Evolutionary conservation across 768 basidiomycete genomes (phyloP), one percentile per base, ranked within the genome.

Genomic region (Tylopilus felleus): DNA sequence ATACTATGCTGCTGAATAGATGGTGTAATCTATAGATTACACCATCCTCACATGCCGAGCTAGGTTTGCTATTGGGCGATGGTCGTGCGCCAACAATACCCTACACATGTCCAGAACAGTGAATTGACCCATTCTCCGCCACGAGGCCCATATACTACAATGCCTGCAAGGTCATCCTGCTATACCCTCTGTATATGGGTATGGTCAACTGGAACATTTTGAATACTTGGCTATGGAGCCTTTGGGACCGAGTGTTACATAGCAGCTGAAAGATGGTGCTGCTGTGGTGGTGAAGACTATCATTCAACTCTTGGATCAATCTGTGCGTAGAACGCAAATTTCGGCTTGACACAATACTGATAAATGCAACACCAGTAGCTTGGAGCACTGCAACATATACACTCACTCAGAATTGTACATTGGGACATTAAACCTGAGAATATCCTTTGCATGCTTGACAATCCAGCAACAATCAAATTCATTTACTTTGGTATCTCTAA

Each of bases 401-500:
- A 44, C 25, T 51, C 50, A 6, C 33, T 36, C 41, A 42, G 42
- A n/a, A 36, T 51, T 9, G 19, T 51, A n/a, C 42, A 51, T 44
- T 23, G 50, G 8, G 50, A 51, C 6, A 51, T 51, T 12, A 51
- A 44, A 17, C 50, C 50, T 4, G 42, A 51, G 8, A 51, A 51
- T 16, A 25, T 51, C n/a, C 50, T 51, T 36, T 51, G 50, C 42
- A 2, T 33, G 9, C 42, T 44, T 13, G 23, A 51, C 33, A 42
- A 51, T 36, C 50, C 42, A 27, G 33, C 50, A n/a, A 44, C 4
- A 17, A 25, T 51, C 33, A 51, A 51, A 51, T n/a, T 51, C 33
- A 28, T 44, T 7, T 41, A 51, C 25, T 51, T 51, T 44, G 50
- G 50, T 21, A 44, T 51, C n/a, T 51, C 50, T 7, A 51, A 51